A percentile compares a stretch with the other conserved stretches of the same genome.
Evolutionary conservation across 148 eudicot species (phyloP).

Genomic region (Fagopyrum homotropicum): DNA sequence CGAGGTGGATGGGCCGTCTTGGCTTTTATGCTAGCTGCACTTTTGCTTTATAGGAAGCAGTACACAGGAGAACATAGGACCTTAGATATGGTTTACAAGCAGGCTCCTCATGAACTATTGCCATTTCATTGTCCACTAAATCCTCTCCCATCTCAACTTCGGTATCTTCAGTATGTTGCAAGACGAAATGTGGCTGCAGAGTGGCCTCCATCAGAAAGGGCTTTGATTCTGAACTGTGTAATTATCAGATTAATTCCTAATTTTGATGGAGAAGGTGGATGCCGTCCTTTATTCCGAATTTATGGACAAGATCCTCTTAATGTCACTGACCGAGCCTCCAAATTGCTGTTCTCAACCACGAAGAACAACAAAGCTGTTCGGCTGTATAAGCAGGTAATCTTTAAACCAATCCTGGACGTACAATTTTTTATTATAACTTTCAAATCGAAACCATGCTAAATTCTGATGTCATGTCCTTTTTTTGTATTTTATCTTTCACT

Average conservation of each 20-base stretch:
- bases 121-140: slow-evolving; percentile 50
- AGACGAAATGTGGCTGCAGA: slow-evolving; percentile 74
- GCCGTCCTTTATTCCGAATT: slow-evolving; percentile 70
- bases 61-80: slow-evolving; percentile 80
- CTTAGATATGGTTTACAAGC: slow-evolving; percentile 85
- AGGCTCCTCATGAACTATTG: slow-evolving; percentile 81
- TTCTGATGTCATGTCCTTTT: no score
- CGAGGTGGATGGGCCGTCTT: slow-evolving; percentile 91
- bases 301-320: slow-evolving; percentile 70
- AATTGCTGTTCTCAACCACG: slow-evolving; percentile 52
- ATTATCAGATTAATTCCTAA: slow-evolving; percentile 69
- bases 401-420: neutral
- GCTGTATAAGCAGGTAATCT: slow-evolving; percentile 69
- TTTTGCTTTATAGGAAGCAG: slow-evolving; percentile 64
- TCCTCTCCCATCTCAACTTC: slow-evolving; percentile 82
- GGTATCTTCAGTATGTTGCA: slow-evolving; percentile 85
- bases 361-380: slow-evolving; percentile 58
- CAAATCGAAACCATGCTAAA: no score
- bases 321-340: slow-evolving; percentile 46
- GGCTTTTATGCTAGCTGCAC: slow-evolving; percentile 83
- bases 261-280: slow-evolving; percentile 59
- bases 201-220: slow-evolving; percentile 86
- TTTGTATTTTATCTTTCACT: no score
- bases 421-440: no score
- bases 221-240: slow-evolving; percentile 69